Evolutionary conservation across 1,139 yeast genomes (phyloP).

Genomic region (Zygosaccharomyces sapae): DNA sequence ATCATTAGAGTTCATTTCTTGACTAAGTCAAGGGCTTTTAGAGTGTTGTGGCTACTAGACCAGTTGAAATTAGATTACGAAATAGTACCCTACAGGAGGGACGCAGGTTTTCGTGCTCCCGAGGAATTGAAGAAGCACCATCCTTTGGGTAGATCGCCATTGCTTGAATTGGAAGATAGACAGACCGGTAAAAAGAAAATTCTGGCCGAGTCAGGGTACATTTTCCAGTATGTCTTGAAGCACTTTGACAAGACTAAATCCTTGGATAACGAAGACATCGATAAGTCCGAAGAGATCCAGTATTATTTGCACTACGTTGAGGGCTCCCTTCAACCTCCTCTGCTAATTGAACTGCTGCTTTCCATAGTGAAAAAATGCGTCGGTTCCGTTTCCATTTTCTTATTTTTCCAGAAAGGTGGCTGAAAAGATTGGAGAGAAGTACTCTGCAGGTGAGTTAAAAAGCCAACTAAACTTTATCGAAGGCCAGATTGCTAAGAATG

Average conservation of each 20-base stretch:
- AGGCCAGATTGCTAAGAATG: conserved; percentile 39
- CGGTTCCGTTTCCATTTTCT: conserved; percentile 45
- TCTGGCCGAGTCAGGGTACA: conserved; percentile 48
- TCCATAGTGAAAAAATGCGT: conserved; percentile 39
- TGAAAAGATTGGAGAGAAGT: conserved; percentile 44
- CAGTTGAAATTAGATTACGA: conserved; percentile 50
- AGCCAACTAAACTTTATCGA: conserved; percentile 45
- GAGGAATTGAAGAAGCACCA: conserved; percentile 48
- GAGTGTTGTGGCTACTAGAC: conserved; percentile 55
- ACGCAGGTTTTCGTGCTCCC: conserved; percentile 40
- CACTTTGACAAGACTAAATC: conserved; percentile 41
- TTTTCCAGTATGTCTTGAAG: conserved; percentile 43
- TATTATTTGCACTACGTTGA: conserved; percentile 55
- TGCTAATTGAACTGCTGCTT: conserved; percentile 45
- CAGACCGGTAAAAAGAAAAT: conserved; percentile 29
- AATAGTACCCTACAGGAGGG: conserved; percentile 48
- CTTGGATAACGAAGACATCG: conserved; percentile 31
- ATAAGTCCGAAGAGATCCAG: conserved; percentile 43
- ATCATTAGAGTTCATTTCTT: conserved; percentile 40
- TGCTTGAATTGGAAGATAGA: conserved; percentile 50
- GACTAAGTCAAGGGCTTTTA: conserved; percentile 50
- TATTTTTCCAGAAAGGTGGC: conserved; percentile 42
- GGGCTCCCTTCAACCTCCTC: conserved; percentile 51
- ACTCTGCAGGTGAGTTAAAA: conserved; percentile 43
- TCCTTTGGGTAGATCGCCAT: conserved; percentile 56